Evolutionary conservation across 2,329 filamentous ascomycete genomes (phyloP), one percentile per base, ranked within the genome.

Genomic region (Pestalotiopsis sp.): DNA sequence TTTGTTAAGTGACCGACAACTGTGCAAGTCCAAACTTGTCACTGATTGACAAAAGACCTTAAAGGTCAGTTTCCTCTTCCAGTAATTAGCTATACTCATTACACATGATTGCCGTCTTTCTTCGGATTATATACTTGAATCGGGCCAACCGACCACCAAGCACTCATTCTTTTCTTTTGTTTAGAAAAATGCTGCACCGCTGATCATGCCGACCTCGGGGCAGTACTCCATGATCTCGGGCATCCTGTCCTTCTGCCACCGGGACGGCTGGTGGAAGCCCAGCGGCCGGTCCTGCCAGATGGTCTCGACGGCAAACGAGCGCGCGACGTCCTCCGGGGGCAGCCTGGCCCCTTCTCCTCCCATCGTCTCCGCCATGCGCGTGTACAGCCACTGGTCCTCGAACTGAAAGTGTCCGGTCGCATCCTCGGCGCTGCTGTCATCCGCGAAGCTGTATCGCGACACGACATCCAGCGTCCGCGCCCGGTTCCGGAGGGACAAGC

Each of bases 331-430:
- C 36, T 70, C 70, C 9, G 66, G 67, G 2, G 78, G 78, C 57
- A 82, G 67, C 68, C 69, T 3, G 71, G 63, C 11, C 6, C 27
- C 17, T 52, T 62, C 23, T 66, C 65, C n/a, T 4, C 11, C 61
- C 23, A 49, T 61, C 67, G 67, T n/a, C 45, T 75, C 71, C 63
- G 69, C 70, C 69, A 80, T 73, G 70, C 74, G 74, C 41, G 69
- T 69, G 41, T 72, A 78, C 65, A 76, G 75, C 76, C 77, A 80
- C 70, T 78, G 74, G 61, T 80, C 78, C 69, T 79, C 78, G 38
- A 76, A 76, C 41, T 65, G 49, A n/a, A 67, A 70, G 56, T 72
- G 63, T 7, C 4, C 14, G 3, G 70, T 70, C 2, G 70, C 75
- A 39, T 71, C 76, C 3, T 69, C 61, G 14, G 66, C 49, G 7